phyloP scores from a whole-genome alignment of 129 eudicot genomes.

The Sambucus nigra region DNA sequence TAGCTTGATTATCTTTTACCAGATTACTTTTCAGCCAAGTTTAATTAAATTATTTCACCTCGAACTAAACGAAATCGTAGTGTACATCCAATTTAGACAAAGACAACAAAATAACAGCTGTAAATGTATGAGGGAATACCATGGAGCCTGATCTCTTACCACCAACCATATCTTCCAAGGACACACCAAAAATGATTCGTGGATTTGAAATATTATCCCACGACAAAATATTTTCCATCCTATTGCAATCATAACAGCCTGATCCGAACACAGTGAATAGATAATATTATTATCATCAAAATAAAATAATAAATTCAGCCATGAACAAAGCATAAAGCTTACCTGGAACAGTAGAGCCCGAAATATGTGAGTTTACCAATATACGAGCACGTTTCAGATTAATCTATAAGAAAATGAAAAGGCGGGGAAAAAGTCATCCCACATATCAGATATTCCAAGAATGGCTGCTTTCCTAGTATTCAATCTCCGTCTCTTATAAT shows the following conservation, averaged over 20 bases:
- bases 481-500: neutral
- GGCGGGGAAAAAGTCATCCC: neutral
- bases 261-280: constrained; percentile 14
- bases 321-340: constrained; percentile 16
- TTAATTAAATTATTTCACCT: no score
- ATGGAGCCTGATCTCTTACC: constrained; percentile 45
- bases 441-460: neutral
- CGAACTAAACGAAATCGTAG: no score
- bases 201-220: constrained; percentile 83
- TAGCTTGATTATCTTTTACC: neutral
- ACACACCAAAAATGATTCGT: constrained; percentile 56
- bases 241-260: constrained; percentile 79
- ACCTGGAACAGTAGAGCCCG: constrained; percentile 52
- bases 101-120: neutral
- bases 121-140: constrained; percentile 30
- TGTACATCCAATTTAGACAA: no score
- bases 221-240: constrained; percentile 60
- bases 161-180: constrained; percentile 67
- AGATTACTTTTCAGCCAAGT: neutral
- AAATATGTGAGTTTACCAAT: constrained; percentile 60
- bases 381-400: constrained; percentile 99
- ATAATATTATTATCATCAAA: neutral
- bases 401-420: constrained; percentile 35
- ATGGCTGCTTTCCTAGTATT: neutral
- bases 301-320: neutral